Evolutionary conservation across 768 basidiomycete genomes (phyloP), one percentile per base, ranked within the genome.

Genomic region (Xerocomus brunneocitrinus): DNA sequence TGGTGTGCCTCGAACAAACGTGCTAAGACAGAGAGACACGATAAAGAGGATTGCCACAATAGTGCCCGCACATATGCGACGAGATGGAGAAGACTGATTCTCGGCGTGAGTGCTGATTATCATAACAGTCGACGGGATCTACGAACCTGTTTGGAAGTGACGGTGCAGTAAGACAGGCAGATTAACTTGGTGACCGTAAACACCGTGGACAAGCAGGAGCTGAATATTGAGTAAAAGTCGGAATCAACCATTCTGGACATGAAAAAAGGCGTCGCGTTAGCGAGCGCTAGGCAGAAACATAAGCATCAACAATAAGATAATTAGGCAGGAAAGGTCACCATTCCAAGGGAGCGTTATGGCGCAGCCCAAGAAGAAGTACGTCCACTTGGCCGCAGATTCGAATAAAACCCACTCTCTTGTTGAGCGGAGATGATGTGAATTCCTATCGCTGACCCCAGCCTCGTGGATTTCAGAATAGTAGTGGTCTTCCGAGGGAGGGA

Each of bases 331-430:
- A 22, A n/a, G 3, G 3, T 65, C 80, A 91, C 91, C 90, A 67
- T 91, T 93, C 90, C 91, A 95, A 27, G 89, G 84, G 22, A 95
- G 69, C 4, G 93, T 76, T 3, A 86, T 78, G 19, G 88, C 85
- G 55, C 84, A 84, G 2, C 92, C 91, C 12, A 92, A 70, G 14
- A 86, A 67, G 58, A 89, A 87, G 59, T 82, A 77, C 49, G 83
- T 77, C 81, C 83, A 89, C 36, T n/a, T 36, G 1, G 36, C 5
- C 36, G 1, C 16, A 8, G 36, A n/a, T 36, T 36, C 36, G 7
- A 36, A 36, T n/a, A 36, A 16, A 36, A 1, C 6, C 36, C 36
- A 36, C 36, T 36, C 36, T 36, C 36, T 36, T 3, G n/a, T n/a
- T n/a, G 36, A 36, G 16, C 4, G 36, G 16, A 36, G 10, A 36